Conservation (phyloP, 2,329 filamentous ascomycete genomes). For the Hymenoscyphus occultus region DNA sequence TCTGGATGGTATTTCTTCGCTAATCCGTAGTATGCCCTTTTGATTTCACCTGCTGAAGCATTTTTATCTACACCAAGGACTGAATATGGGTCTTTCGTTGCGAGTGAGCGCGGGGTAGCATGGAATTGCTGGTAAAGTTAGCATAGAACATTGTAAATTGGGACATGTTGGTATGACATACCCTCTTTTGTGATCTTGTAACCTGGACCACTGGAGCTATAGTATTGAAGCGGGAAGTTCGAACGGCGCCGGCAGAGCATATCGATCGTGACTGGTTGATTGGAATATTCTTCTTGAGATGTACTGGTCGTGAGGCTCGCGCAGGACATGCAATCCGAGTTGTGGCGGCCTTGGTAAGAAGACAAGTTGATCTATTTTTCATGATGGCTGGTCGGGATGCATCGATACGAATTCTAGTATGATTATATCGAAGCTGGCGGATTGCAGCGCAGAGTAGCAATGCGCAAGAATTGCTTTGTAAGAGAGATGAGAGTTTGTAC, state of each 20-base stretch:
- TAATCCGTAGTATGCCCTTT: constrained; percentile 96
- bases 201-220: constrained; percentile 1
- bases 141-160: constrained; percentile 2
- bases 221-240: constrained; percentile 14
- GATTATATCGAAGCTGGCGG: neutral
- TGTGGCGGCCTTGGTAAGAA: constrained; percentile 34
- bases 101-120: constrained; percentile 30
- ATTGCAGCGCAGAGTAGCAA: neutral
- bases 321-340: constrained; percentile 31
- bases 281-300: constrained; percentile 20
- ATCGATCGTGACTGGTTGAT: constrained; percentile 26
- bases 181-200: constrained; percentile 25
- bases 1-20: constrained; percentile 98
- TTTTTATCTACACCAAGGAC: constrained; percentile 79
- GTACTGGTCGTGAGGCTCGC: constrained; percentile 26
- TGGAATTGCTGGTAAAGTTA: constrained; percentile 32
- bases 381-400: constrained; percentile 22
- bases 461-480: neutral
- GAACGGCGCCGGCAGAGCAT: constrained; percentile 14
- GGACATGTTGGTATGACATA: constrained; percentile 18
- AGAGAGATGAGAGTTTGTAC: constrained; percentile 4
- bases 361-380: constrained; percentile 34
- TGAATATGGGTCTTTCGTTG: constrained; percentile 75
- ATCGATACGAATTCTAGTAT: neutral
- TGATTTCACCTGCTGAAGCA: constrained; percentile 84